Conservation (phyloP, 2,329 filamentous ascomycete species). For the Volutella citrinella region DNA sequence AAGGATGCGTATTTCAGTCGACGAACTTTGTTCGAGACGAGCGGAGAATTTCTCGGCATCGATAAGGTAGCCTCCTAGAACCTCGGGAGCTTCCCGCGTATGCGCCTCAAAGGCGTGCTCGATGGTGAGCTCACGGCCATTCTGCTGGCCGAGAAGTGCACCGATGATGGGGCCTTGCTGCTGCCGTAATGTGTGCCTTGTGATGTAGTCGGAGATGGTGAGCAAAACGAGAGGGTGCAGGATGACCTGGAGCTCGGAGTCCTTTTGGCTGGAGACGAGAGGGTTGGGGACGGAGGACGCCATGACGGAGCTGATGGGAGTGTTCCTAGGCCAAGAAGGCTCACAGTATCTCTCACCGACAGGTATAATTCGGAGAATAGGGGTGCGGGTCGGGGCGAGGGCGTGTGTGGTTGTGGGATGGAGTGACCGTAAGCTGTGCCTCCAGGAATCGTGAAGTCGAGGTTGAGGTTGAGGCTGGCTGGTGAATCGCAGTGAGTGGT, state of each 20-base stretch:
- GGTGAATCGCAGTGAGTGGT: too few species aligned
- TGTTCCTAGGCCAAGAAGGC: too few species aligned
- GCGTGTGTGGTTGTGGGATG: too few species aligned
- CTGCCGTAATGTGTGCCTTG: slow-evolving; percentile 77
- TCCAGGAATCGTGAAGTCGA: too few species aligned
- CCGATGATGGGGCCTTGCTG: slow-evolving; percentile 77
- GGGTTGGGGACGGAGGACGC: slow-evolving; percentile 46
- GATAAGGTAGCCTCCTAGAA: slow-evolving; percentile 58
- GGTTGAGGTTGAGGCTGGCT: too few species aligned
- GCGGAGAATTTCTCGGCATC: slow-evolving; percentile 70
- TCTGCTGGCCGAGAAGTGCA: slow-evolving; percentile 86
- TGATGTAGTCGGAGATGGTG: slow-evolving; percentile 95
- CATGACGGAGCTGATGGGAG: slow-evolving; percentile 38
- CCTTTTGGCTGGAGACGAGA: slow-evolving; percentile 64
- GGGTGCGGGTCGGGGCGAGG: too few species aligned
- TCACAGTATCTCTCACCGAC: too few species aligned
- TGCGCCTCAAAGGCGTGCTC: slow-evolving; percentile 91
- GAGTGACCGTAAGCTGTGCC: too few species aligned
- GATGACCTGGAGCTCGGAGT: slow-evolving; percentile 73
- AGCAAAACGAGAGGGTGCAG: slow-evolving; percentile 94
- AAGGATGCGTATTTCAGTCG: neutral
- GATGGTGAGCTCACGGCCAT: slow-evolving; percentile 84
- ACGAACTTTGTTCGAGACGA: slow-evolving; percentile 80
- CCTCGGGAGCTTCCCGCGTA: slow-evolving; percentile 39
- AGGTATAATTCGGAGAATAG: too few species aligned